Percentiles rank a stretch among this genome's conserved stretches.
Evolutionary conservation across 1,284 basidiomycete genomes (phyloP).

Genomic region (Boletus nobilissimus): DNA sequence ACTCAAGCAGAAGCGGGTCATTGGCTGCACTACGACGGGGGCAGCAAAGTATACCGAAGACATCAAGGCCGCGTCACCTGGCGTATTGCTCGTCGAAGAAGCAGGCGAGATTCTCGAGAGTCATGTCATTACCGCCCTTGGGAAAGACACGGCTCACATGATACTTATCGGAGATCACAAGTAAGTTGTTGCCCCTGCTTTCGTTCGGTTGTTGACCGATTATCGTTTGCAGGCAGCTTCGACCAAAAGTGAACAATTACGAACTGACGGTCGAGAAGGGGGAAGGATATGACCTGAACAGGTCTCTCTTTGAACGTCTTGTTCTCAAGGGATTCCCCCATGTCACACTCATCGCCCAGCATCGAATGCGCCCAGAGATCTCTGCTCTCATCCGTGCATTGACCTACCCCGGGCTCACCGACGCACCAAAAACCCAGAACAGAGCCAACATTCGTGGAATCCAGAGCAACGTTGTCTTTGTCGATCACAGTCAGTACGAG

Average conservation of each 20-base stretch:
- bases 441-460: slow-evolving; percentile 64
- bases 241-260: slow-evolving; percentile 75
- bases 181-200: slow-evolving; percentile 49
- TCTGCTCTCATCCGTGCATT: slow-evolving; percentile 65
- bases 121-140: slow-evolving; percentile 68
- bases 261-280: slow-evolving; percentile 70
- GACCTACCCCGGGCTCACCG: slow-evolving; percentile 71
- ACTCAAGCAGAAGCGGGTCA: slow-evolving; percentile 60
- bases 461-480: slow-evolving; percentile 66
- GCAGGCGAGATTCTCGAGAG: slow-evolving; percentile 77
- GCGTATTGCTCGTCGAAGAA: slow-evolving; percentile 71
- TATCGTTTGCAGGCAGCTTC: slow-evolving; percentile 61
- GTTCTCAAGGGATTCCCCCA: slow-evolving; percentile 70
- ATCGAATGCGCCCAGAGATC: slow-evolving; percentile 79
- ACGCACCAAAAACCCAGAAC: slow-evolving; percentile 59
- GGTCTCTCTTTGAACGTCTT: slow-evolving; percentile 72
- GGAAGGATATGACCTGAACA: slow-evolving; percentile 69
- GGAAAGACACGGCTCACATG: slow-evolving; percentile 56
- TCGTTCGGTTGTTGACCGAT: not conserved
- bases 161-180: slow-evolving; percentile 78
- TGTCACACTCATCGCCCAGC: slow-evolving; percentile 61
- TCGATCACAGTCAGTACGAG: slow-evolving; percentile 64
- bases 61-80: slow-evolving; percentile 58
- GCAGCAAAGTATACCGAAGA: slow-evolving; percentile 66
- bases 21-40: slow-evolving; percentile 73